Percentiles rank a stretch among this genome's conserved stretches.
phyloP scores from a whole-genome alignment of 75 land plant species.

The Pinus albicaulis region DNA sequence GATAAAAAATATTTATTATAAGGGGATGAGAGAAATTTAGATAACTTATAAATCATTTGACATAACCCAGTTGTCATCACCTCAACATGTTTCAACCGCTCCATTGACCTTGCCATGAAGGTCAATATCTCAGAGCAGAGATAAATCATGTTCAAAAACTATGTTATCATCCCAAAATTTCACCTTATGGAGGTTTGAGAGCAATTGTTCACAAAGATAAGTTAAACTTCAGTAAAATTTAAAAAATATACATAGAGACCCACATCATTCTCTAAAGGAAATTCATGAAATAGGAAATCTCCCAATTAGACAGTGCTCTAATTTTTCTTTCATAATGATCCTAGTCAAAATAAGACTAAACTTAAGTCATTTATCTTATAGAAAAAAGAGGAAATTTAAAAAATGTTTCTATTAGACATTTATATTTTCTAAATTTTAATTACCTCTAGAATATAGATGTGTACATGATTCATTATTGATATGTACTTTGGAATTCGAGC shows the following conservation, averaged over 20 bases:
- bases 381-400: neutral
- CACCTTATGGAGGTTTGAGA: conserved; percentile 82
- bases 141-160: conserved; percentile 79
- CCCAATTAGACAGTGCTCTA: neutral
- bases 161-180: conserved; percentile 95
- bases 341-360: neutral
- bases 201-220: conserved; percentile 49
- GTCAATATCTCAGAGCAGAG: conserved; percentile 78
- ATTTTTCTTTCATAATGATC: neutral
- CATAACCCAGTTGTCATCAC: conserved; percentile 89
- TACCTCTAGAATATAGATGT: conserved; percentile 79
- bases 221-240: conserved; percentile 15
- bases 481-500: conserved; percentile 93
- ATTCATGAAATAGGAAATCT: neutral
- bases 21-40: too few relatives aligned
- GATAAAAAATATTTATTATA: too few relatives aligned
- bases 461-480: conserved; percentile 86
- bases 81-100: conserved; percentile 92
- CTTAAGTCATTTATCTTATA: neutral
- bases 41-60: conserved; percentile 36
- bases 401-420: too few relatives aligned
- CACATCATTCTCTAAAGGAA: neutral
- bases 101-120: conserved; percentile 89
- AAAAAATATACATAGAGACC: neutral
- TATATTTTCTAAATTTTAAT: conserved; percentile 5